Evolutionary conservation across 768 basidiomycete species (phyloP).

Genomic region (Tulasnella sp.): DNA sequence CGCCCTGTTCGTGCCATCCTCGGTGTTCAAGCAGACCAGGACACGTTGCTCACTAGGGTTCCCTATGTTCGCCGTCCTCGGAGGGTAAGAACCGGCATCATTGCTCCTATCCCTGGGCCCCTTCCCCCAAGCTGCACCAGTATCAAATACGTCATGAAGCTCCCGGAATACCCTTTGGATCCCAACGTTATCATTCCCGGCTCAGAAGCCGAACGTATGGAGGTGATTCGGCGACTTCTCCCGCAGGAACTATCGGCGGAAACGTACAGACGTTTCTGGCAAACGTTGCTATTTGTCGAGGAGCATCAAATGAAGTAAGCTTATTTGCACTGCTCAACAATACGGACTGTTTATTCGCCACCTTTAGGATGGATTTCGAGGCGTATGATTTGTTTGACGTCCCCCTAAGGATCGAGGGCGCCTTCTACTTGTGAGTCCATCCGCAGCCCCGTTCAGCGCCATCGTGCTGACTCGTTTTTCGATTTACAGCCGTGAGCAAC

Average conservation of each 20-base stretch:
- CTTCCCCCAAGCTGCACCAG: not conserved
- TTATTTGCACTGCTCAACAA: too few relatives aligned
- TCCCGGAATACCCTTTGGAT: not conserved
- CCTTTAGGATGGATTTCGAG: not conserved
- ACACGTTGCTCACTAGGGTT: conserved; percentile 33
- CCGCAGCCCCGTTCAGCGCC: not conserved
- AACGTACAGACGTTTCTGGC: conserved; percentile 36
- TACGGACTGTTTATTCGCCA: not conserved
- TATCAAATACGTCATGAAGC: not conserved
- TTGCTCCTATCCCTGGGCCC: not conserved
- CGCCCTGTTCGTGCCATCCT: conserved; percentile 37
- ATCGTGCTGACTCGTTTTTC: not conserved
- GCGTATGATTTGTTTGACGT: not conserved
- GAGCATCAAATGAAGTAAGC: conserved; percentile 23
- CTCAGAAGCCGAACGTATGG: not conserved
- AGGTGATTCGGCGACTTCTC: conserved; percentile 22
- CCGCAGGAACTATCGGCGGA: not conserved
- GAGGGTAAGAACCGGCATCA: not conserved
- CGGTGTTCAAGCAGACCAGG: conserved; percentile 39
- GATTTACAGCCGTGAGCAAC: not conserved
- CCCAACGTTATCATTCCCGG: not conserved
- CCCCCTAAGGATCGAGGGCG: not conserved
- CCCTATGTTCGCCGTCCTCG: conserved; percentile 31
- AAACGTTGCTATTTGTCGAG: conserved; percentile 37
- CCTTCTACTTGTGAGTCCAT: not conserved